A percentile compares a stretch with the other conserved stretches of the same genome.
Evolutionary conservation across 2,329 filamentous ascomycete species (phyloP).

Genomic region (Beauveria bassiana): DNA sequence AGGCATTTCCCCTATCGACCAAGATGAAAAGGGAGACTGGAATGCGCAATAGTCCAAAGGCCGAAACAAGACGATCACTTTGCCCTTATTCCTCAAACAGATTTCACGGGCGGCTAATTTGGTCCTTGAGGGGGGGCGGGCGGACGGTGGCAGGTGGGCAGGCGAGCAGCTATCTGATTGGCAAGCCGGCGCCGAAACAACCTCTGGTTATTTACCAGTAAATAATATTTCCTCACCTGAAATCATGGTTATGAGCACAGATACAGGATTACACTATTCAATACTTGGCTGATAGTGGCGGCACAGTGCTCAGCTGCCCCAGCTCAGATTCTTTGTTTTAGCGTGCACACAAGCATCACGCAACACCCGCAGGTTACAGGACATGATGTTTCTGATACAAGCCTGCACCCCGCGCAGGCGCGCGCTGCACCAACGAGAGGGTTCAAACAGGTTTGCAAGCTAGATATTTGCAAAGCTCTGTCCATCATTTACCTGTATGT

Average conservation of each 20-base stretch:
- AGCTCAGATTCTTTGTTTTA: background rate
- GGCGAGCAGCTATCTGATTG: background rate
- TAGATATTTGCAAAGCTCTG: background rate
- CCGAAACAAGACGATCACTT: background rate
- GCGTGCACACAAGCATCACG: background rate
- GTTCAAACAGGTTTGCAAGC: background rate
- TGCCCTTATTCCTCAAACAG: background rate
- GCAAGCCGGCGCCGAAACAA: background rate
- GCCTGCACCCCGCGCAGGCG: background rate
- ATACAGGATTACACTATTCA: too few relatives aligned
- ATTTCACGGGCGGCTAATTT: background rate
- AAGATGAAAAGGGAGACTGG: background rate
- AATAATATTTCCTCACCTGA: too few relatives aligned
- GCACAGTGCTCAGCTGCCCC: too few relatives aligned
- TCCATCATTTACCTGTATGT: too few relatives aligned
- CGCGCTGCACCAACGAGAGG: background rate
- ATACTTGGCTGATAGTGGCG: too few relatives aligned
- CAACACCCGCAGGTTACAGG: background rate
- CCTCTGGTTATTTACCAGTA: too few relatives aligned
- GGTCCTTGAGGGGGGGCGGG: too few relatives aligned
- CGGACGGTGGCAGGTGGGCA: too few relatives aligned
- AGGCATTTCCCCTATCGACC: background rate
- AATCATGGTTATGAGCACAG: too few relatives aligned
- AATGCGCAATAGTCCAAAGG: background rate
- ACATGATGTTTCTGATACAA: background rate